Conservation (phyloP, 805 yeast genomes). For the Kluyveromyces nonfermentans region DNA sequence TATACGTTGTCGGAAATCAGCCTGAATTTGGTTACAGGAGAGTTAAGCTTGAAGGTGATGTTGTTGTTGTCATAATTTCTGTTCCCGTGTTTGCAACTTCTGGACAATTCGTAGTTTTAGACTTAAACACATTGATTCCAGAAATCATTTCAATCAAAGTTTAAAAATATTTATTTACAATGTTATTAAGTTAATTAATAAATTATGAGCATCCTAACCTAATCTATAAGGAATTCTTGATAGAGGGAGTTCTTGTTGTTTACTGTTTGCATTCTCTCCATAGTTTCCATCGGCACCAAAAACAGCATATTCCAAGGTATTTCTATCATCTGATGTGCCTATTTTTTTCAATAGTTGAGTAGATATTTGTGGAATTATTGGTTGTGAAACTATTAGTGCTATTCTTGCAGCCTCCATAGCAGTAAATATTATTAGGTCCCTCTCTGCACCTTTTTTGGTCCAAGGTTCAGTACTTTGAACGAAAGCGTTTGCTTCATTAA, state of each 20-base stretch:
- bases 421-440: conserved; percentile 48
- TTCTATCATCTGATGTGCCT: conserved; percentile 36
- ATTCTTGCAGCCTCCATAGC: conserved; percentile 69
- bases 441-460: conserved; percentile 36
- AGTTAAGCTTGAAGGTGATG: conserved; percentile 30
- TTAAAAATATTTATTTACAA: conserved; percentile 8
- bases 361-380: conserved; percentile 65
- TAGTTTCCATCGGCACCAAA: conserved; percentile 53
- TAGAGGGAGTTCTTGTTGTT: conserved; percentile 42
- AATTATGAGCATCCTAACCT: no score
- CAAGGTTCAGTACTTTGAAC: conserved; percentile 73
- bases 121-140: conserved; percentile 47
- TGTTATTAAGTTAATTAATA: background rate
- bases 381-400: conserved; percentile 53
- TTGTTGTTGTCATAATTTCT: conserved; percentile 45
- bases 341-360: conserved; percentile 49
- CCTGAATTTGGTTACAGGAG: conserved; percentile 43
- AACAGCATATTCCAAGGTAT: conserved; percentile 37
- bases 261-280: conserved; percentile 47
- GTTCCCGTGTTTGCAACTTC: conserved; percentile 64
- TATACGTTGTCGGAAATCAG: conserved; percentile 83
- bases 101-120: conserved; percentile 55
- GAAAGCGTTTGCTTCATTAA: conserved; percentile 53
- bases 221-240: conserved; percentile 19
- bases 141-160: conserved; percentile 35